These are phyloP conservation scores for Codiaeum variegatum DNA, from an alignment of 441 rosid genomes.

Conservation along the genomic window DNA sequence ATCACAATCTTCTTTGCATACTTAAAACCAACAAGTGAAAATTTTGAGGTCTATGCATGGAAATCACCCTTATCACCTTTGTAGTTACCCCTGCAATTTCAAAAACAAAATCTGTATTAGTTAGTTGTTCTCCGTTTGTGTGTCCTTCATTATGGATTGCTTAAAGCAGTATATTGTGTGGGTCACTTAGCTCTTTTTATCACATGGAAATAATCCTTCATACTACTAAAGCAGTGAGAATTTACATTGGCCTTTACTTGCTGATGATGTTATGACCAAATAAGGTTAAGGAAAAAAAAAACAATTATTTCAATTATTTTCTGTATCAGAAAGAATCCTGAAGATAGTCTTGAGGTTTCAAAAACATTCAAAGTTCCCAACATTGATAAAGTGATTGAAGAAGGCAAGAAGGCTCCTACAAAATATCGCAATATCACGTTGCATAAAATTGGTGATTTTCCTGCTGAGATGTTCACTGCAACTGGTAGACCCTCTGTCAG, in stretches of 20 bases:
- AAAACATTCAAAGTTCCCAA: slow-evolving; percentile 64
- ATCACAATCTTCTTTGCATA: neutral
- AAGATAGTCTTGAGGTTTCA: slow-evolving; percentile 45
- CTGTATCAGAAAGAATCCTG: slow-evolving; percentile 44
- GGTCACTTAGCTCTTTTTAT: neutral
- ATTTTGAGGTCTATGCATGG: slow-evolving; percentile 2
- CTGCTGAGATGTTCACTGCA: slow-evolving; percentile 68
- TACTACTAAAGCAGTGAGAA: neutral
- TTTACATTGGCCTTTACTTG: neutral
- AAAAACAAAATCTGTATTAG: neutral
- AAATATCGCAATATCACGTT: slow-evolving; percentile 65
- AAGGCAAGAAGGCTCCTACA: slow-evolving; percentile 75
- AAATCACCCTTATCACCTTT: neutral
- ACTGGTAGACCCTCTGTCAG: slow-evolving; percentile 87
- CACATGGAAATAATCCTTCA: neutral
- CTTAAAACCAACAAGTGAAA: neutral
- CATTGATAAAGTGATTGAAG: slow-evolving; percentile 71
- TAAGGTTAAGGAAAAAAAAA: slow-evolving; percentile 11
- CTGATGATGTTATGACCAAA: neutral
- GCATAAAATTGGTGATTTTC: slow-evolving; percentile 47
- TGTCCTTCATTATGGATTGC: neutral
- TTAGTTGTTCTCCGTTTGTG: too few relatives aligned
- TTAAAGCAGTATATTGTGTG: neutral
- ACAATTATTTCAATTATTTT: slow-evolving; percentile 23
- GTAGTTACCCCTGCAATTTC: neutral